Conservation (phyloP, 2,329 filamentous ascomycete genomes). For the Lizonia empirigonia region DNA sequence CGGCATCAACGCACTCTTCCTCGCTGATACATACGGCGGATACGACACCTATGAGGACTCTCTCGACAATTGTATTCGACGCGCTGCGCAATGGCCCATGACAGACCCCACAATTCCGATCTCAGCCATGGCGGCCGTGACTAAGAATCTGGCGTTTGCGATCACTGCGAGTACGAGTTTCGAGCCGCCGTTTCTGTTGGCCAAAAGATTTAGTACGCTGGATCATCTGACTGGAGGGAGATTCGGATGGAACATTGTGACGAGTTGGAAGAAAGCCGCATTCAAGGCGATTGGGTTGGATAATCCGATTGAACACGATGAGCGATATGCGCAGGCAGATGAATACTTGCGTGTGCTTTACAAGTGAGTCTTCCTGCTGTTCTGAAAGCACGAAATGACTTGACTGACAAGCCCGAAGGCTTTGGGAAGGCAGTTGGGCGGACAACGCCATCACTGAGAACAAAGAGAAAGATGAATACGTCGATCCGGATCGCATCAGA, state of each 20-base stretch:
- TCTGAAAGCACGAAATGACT: no score
- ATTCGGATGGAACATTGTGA: constrained; percentile 72
- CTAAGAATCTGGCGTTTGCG: constrained; percentile 66
- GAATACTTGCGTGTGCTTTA: constrained; percentile 72
- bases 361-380: constrained; percentile 52
- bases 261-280: constrained; percentile 65
- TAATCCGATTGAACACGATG: constrained; percentile 64
- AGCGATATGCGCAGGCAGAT: constrained; percentile 70
- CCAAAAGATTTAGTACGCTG: constrained; percentile 66
- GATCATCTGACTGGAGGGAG: constrained; percentile 67
- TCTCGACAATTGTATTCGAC: constrained; percentile 64
- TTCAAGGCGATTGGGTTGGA: constrained; percentile 67
- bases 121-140: constrained; percentile 69
- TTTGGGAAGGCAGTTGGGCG: constrained; percentile 61
- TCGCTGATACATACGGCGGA: constrained; percentile 69
- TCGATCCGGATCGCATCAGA: constrained; percentile 64
- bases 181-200: constrained; percentile 66
- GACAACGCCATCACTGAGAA: constrained; percentile 63
- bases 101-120: constrained; percentile 66
- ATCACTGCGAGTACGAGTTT: constrained; percentile 69
- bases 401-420: constrained; percentile 35
- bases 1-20: constrained; percentile 67
- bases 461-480: constrained; percentile 60
- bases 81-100: constrained; percentile 69
- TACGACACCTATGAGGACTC: constrained; percentile 67